phyloP scores from a whole-genome alignment of 2,329 filamentous ascomycete species.

The Fusarium musae region DNA sequence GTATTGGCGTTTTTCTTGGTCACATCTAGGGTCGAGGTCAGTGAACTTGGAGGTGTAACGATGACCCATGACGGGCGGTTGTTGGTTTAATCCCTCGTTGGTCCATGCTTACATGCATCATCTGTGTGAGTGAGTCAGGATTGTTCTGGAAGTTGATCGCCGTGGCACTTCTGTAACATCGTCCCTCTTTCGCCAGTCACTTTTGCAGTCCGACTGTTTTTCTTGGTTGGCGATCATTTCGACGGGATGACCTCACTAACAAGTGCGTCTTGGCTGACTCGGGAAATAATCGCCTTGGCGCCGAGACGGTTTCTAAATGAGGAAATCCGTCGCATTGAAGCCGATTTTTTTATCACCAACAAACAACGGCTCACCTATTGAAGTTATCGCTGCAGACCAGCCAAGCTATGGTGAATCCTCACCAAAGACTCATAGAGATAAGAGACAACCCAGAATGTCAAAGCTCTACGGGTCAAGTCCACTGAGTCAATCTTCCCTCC shows the following conservation, averaged over 20 bases:
- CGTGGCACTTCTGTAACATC: conserved; percentile 26
- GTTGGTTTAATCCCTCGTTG: conserved; percentile 26
- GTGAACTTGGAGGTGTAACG: background rate
- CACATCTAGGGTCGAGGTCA: background rate
- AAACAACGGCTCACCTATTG: background rate
- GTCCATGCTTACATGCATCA: conserved; percentile 19
- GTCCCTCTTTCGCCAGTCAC: background rate
- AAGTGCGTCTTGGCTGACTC: conserved; percentile 14
- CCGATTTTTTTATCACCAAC: background rate
- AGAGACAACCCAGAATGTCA: background rate
- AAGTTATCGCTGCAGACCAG: background rate
- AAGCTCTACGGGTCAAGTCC: background rate
- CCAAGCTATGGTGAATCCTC: background rate
- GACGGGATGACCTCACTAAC: conserved; percentile 26
- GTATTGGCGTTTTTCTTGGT: background rate
- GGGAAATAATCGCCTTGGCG: conserved; percentile 27
- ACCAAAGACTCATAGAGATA: background rate
- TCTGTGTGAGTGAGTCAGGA: background rate
- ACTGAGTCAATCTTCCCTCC: background rate
- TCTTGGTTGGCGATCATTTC: conserved; percentile 7
- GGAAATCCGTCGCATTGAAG: background rate
- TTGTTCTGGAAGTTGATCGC: conserved; percentile 17
- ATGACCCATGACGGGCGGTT: background rate
- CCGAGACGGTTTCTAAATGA: background rate
- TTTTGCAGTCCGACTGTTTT: background rate